A percentile compares a stretch with the other conserved stretches of the same genome.
phyloP scores from a whole-genome alignment of 352 stramenopile genomes.

The Globisporangium uncinulatum region DNA sequence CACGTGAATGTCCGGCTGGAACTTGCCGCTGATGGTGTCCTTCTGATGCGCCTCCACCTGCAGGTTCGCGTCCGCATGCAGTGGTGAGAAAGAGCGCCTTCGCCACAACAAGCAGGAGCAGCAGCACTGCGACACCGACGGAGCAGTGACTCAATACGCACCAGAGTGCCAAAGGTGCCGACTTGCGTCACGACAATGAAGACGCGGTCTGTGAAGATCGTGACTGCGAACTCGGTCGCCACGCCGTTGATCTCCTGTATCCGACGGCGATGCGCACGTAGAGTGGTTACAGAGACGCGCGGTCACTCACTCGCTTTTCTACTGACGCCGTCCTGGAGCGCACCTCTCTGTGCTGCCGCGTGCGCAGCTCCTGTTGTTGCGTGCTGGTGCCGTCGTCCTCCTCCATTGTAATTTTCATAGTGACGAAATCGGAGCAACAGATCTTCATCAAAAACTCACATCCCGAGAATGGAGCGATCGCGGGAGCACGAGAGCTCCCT shows the following conservation, averaged over 20 bases:
- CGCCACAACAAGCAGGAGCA: background rate
- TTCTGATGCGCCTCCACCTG: conserved; percentile 74
- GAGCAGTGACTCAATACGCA: conserved; percentile 11
- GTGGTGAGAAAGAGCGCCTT: background rate
- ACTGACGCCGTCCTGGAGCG: background rate
- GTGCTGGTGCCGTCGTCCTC: background rate
- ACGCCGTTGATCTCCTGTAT: conserved; percentile 68
- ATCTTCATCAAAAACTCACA: no score
- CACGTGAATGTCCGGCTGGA: conserved; percentile 73
- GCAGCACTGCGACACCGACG: background rate
- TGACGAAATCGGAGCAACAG: background rate
- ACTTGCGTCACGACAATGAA: conserved; percentile 81
- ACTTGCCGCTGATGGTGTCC: conserved; percentile 69
- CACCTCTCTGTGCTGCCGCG: conserved; percentile 36
- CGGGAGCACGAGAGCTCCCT: conserved; percentile 44
- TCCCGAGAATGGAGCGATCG: conserved; percentile 3
- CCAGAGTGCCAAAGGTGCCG: conserved; percentile 75
- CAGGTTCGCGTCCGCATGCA: background rate
- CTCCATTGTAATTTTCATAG: background rate
- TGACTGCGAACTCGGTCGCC: conserved; percentile 62
- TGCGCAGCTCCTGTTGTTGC: conserved; percentile 28
- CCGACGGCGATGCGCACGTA: background rate
- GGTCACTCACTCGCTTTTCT: background rate
- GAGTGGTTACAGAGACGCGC: background rate
- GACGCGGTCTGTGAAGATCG: conserved; percentile 74